Percentiles rank a stretch among this genome's conserved stretches.
Evolutionary conservation across 306 rosid species (phyloP).

Genomic region (Ceratonia siliqua): DNA sequence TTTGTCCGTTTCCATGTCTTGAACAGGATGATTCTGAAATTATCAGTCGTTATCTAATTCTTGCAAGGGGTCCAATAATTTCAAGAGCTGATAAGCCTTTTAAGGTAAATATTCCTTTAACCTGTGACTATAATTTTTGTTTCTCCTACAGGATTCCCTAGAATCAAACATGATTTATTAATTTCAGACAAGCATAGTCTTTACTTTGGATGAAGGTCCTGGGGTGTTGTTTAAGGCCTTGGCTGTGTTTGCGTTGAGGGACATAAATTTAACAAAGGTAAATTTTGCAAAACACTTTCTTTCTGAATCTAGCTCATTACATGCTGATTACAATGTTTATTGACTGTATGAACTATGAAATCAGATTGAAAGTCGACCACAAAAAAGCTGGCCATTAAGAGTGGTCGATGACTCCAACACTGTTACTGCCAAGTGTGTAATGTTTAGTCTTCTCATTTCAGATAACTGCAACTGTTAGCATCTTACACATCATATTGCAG

Average conservation of each 20-base stretch:
- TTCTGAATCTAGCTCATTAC: constrained; percentile 15
- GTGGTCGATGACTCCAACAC: constrained; percentile 80
- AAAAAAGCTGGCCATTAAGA: constrained; percentile 61
- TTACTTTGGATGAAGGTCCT: constrained; percentile 86
- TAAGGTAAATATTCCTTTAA: constrained; percentile 54
- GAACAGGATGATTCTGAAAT: constrained; percentile 69
- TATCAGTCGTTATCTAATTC: constrained; percentile 79
- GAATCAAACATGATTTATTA: not conserved
- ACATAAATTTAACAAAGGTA: constrained; percentile 78
- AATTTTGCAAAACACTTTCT: not conserved
- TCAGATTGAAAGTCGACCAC: constrained; percentile 55
- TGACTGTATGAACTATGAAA: constrained; percentile 20
- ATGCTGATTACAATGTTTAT: constrained; percentile 10
- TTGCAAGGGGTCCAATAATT: constrained; percentile 84
- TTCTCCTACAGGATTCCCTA: constrained; percentile 24
- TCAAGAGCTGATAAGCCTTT: constrained; percentile 63
- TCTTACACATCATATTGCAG: constrained; percentile 1
- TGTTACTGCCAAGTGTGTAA: constrained; percentile 79
- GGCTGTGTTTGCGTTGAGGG: constrained; percentile 80
- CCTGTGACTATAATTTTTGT: not conserved
- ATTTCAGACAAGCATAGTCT: constrained; percentile 80
- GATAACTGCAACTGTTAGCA: not conserved
- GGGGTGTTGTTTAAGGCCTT: constrained; percentile 91
- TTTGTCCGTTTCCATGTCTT: constrained; percentile 21
- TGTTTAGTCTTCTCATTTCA: not conserved